These are phyloP conservation scores for Penicillium paneum DNA, from an alignment of 2,329 filamentous ascomycete species.

Conservation along the genomic window DNA sequence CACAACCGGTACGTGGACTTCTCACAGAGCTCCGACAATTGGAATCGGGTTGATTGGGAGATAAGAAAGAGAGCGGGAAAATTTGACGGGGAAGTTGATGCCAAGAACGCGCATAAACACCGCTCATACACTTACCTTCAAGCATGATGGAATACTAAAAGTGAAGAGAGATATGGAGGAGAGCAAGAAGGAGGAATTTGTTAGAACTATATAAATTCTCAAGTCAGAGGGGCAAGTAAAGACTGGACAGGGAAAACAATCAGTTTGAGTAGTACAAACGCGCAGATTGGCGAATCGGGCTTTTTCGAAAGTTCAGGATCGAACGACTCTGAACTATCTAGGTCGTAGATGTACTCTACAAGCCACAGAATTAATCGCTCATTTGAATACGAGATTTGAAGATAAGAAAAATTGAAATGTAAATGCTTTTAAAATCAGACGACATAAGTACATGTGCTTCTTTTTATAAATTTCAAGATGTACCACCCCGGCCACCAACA, in stretches of 20 bases:
- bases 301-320: background rate
- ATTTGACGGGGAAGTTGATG: slow-evolving; percentile 8
- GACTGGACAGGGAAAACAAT: slow-evolving; percentile 2
- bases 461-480: slow-evolving; percentile 19
- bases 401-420: background rate
- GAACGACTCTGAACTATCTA: background rate
- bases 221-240: background rate
- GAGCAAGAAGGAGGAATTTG: background rate
- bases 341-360: background rate
- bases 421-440: background rate
- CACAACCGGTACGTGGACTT: background rate
- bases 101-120: slow-evolving; percentile 12
- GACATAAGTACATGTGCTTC: background rate
- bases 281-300: background rate
- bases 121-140: slow-evolving; percentile 20
- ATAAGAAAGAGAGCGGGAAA: slow-evolving; percentile 12
- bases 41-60: background rate
- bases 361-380: background rate
- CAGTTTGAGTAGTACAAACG: background rate
- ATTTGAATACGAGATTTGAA: background rate
- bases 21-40: background rate
- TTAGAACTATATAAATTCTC: background rate
- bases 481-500: slow-evolving; percentile 53
- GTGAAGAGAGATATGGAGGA: background rate
- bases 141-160: slow-evolving; percentile 1